Percentiles rank a stretch among this genome's conserved stretches.
Conservation (phyloP, 2,329 filamentous ascomycete species). For the Macrophomina phaseolina region DNA sequence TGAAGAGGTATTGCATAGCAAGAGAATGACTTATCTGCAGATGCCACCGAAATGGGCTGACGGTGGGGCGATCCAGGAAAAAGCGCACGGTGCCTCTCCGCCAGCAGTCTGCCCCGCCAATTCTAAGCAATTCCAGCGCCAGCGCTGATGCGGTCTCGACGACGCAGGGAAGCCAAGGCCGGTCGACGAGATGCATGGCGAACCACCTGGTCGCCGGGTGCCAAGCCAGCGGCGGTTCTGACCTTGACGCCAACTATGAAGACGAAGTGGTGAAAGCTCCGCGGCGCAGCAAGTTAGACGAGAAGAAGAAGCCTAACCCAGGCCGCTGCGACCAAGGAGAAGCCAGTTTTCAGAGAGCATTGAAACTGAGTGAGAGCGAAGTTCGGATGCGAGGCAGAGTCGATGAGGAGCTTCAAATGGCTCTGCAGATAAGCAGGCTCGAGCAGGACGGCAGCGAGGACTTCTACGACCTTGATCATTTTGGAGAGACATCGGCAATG, state of each 20-base stretch:
- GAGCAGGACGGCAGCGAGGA: not conserved
- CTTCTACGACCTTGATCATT: not conserved
- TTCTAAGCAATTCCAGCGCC: not conserved
- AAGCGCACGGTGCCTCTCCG: not conserved
- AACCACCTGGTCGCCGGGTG: not conserved
- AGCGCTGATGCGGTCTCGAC: not conserved
- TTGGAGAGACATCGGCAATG: constrained; percentile 20
- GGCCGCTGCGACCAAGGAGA: not conserved
- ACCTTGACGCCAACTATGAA: not conserved
- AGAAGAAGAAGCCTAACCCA: not conserved
- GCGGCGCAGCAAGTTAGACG: constrained; percentile 9
- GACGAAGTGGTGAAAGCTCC: constrained; percentile 12
- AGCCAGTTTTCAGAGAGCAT: not conserved
- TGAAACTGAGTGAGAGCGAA: not conserved
- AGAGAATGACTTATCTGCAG: not conserved
- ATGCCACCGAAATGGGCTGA: not conserved
- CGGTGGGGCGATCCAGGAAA: not conserved
- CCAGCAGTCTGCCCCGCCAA: not conserved
- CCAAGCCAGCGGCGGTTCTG: not conserved
- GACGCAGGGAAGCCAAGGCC: not conserved
- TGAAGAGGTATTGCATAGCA: constrained; percentile 11
- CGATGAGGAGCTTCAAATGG: constrained; percentile 4
- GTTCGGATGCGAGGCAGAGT: no score
- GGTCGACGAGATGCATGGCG: not conserved
- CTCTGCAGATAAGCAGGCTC: constrained; percentile 3